Base-by-base conservation (phyloP, 2,329 filamentous ascomycete genomes). In the Thelonectria olida region DNA sequence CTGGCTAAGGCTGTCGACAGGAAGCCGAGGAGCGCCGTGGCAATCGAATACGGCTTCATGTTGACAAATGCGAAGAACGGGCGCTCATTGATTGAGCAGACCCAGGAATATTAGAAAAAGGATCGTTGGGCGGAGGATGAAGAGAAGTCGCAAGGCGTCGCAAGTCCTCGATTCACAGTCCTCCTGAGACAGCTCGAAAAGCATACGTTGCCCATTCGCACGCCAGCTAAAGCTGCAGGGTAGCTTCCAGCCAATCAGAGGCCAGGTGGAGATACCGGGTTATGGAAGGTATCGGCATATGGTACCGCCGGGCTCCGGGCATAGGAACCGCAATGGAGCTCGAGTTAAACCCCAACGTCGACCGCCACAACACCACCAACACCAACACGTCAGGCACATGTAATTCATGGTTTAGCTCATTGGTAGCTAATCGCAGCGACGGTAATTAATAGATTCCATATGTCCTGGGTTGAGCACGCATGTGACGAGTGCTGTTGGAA, bases 11-110 rank as follows among this genome's bases (percentile, higher is more conserved):
- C 75, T 51, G 81, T 75, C 50, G 82, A 83, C 70, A 88, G 76
- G 74, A 89, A 82, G 74, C 87, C 87, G 67, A 85, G 78, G 72
- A 88, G 81, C 69, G 85, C 85, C 73, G 86, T 83, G 73, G 84
- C 82, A 75, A 86, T 76, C 69, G 84, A 74, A 62, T 74, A 72
- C 66, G 74, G 74, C 77, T 80, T 80, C 79, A 81, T 81, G 50
- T 65, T 76, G 73, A 64, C 68, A 61, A 70, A 67, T 61, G 66
- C 59, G 55, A 62, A 63, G 47, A 63, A 59, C 54, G 61, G 61
- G 56, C 67, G 65, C 73, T 76, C 76, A 78, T 78, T 65, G 74
- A 77, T 66, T 69, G 72, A 67, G 69, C 65, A 64, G 62, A 66
- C 69, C 72, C 63, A 56, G 54, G 66, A 63, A 59, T 66, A 53